Base-by-base conservation (phyloP, 2,329 filamentous ascomycete species). In the Diplodia mutila region DNA sequence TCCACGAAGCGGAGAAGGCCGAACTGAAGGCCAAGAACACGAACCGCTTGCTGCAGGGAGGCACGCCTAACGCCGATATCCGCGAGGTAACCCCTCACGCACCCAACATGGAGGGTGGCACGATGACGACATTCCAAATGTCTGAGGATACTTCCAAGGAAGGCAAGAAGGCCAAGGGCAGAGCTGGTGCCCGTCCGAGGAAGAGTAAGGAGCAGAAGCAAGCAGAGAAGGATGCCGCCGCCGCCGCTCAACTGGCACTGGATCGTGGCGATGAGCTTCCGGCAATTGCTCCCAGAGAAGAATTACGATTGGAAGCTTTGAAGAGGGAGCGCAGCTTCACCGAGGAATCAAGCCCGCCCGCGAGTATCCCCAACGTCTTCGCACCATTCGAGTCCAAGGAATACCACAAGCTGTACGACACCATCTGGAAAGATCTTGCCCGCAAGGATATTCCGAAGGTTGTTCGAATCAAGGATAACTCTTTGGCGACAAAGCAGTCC, bases 331-430 rank as follows among this genome's bases (percentile, higher is more conserved):
- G 78, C 53, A 81, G 79, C 70, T 81, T 85, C 69, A 80, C 82
- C n/a, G 84, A 86, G 72, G 85, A 86, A 69, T 73, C 75, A 6
- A 83, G 51, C 34, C 65, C 66, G 48, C 61, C 66, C 14, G 42
- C 57, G 5, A 42, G 71, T 68, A 27, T 74, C 4, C 75, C 84
- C 0, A 74, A 73, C 3, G 76, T 77, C 27, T 64, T 77, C 25
- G 77, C 76, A 69, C 85, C 87, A 69, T 95, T 92, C 79, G 90
- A 92, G 72, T 95, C 93, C 61, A 97, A 97, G 77, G 93, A 92
- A 21, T 99, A 96, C 82, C 93, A 96, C 75, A 94, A 97, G 78
- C 94, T 99, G 68, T 97, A 97, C 78, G 94, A 97, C 75, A 93
- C 97, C 78, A 98, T 98, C 71, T 96, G 93, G 90, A 91, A 94